phyloP scores from a whole-genome alignment of 768 basidiomycete genomes.

The Dacryopinax primogenitus region DNA sequence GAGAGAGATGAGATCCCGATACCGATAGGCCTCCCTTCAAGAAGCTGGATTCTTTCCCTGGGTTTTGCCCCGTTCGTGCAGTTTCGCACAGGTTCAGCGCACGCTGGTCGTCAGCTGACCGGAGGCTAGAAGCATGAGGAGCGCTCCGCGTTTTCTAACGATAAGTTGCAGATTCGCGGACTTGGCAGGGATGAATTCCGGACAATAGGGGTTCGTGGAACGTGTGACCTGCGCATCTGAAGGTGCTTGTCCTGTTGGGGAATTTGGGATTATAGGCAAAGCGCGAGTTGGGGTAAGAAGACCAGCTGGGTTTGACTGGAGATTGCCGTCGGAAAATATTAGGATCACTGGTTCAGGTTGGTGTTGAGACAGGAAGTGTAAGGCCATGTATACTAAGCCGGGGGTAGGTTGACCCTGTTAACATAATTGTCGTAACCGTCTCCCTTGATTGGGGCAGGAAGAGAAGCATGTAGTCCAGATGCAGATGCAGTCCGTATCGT shows the following conservation, averaged over 20 bases:
- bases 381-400: too few relatives aligned
- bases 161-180: neutral
- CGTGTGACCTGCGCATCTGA: neutral
- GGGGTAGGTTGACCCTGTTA: too few relatives aligned
- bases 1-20: neutral
- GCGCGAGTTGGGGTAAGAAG: too few relatives aligned
- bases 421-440: too few relatives aligned
- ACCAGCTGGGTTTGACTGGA: too few relatives aligned
- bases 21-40: conserved; percentile 1
- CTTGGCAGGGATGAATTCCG: conserved; percentile 7
- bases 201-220: neutral
- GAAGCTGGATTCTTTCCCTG: neutral
- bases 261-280: too few relatives aligned
- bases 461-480: neutral
- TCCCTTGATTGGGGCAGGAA: too few relatives aligned
- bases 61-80: neutral
- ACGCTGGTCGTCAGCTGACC: neutral
- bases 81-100: neutral
- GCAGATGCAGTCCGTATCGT: neutral
- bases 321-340: too few relatives aligned
- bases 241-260: neutral
- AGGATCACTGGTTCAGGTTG: too few relatives aligned
- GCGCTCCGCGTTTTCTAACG: neutral
- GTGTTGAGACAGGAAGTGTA: too few relatives aligned
- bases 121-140: neutral